These are phyloP conservation scores for Colletotrichum nymphaeae DNA, from an alignment of 2,329 filamentous ascomycete genomes.

Conservation along the genomic window DNA sequence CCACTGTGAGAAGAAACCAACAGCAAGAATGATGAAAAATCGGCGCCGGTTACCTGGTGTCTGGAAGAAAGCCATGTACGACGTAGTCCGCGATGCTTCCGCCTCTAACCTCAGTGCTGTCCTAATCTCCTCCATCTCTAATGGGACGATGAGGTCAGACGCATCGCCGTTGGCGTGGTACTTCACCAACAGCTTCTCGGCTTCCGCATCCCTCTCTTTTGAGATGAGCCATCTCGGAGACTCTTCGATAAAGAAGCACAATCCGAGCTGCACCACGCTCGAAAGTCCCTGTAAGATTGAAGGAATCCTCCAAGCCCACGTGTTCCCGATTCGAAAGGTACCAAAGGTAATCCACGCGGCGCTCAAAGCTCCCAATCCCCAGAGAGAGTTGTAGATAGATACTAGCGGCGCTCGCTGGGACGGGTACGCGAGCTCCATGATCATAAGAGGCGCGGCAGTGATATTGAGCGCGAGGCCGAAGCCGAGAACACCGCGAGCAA, in stretches of 20 bases:
- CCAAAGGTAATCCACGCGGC: conserved; percentile 38
- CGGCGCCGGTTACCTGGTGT: conserved; percentile 47
- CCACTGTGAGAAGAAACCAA: conserved; percentile 59
- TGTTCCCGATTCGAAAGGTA: conserved; percentile 25
- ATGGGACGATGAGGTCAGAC: conserved; percentile 61
- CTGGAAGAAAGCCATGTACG: conserved; percentile 38
- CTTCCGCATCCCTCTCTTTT: conserved; percentile 46
- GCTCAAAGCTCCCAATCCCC: conserved; percentile 35
- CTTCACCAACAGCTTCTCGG: conserved; percentile 44
- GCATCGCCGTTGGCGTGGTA: conserved; percentile 64
- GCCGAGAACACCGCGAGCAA: conserved; percentile 53
- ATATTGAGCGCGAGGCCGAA: conserved; percentile 48
- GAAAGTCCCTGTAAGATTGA: conserved; percentile 23
- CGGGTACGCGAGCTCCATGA: conserved; percentile 32
- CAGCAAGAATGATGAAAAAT: conserved; percentile 55
- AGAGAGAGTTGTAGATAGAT: conserved; percentile 27
- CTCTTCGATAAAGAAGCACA: conserved; percentile 41
- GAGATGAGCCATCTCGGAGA: conserved; percentile 48
- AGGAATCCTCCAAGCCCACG: conserved; percentile 32
- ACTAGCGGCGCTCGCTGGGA: conserved; percentile 27
- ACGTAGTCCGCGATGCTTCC: conserved; percentile 30
- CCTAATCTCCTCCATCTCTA: conserved; percentile 35
- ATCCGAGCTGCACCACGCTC: conserved; percentile 25
- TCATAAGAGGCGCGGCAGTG: conserved; percentile 35
- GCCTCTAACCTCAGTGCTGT: conserved; percentile 31